These are phyloP conservation scores for Pseudoturritis turrita DNA, from an alignment of 345 rosid genomes.

Conservation along the genomic window DNA sequence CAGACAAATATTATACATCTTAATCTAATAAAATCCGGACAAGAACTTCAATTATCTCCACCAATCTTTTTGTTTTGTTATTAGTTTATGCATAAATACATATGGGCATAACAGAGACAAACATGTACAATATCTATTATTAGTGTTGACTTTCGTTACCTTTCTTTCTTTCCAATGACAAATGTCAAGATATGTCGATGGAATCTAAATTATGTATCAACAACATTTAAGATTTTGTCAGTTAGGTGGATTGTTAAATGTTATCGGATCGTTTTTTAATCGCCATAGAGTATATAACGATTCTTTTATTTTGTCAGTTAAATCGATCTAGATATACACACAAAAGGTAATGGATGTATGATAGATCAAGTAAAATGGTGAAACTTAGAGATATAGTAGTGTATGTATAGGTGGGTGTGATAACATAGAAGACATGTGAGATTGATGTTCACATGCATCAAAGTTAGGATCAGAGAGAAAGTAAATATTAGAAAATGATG, in stretches of 20 bases:
- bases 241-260: constrained; percentile 13
- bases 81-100: background rate
- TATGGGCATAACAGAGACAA: constrained; percentile 10
- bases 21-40: constrained; percentile 1
- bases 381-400: background rate
- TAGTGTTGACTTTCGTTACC: constrained; percentile 18
- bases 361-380: constrained; percentile 12
- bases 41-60: background rate
- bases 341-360: constrained; percentile 22
- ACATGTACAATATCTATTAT: constrained; percentile 6
- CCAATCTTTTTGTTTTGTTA: background rate
- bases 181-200: constrained; percentile 5
- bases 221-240: constrained; percentile 19
- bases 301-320: constrained; percentile 2
- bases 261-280: background rate
- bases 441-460: constrained; percentile 30
- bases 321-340: constrained; percentile 8
- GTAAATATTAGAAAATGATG: constrained; percentile 9
- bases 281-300: background rate
- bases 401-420: constrained; percentile 11
- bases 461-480: constrained; percentile 23
- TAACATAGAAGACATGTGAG: constrained; percentile 29
- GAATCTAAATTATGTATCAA: constrained; percentile 2
- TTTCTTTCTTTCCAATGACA: constrained; percentile 14
- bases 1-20: background rate